Evolutionary conservation across 192 early-diverging fungal genomes (phyloP), one percentile per base, ranked within the genome.

Genomic region (Rhizoclosmatium sp.): DNA sequence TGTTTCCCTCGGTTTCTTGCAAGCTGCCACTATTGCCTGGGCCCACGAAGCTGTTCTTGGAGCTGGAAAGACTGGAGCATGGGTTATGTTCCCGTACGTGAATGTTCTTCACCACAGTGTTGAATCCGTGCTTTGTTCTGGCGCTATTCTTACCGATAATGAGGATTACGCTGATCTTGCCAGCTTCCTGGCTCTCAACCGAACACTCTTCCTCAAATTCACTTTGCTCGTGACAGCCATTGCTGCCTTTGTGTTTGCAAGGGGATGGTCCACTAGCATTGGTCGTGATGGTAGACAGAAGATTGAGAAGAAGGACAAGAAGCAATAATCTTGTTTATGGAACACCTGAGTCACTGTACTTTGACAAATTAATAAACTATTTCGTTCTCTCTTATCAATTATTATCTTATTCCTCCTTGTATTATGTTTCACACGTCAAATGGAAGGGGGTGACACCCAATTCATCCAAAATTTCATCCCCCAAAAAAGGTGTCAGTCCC

Each of bases 231-330:
- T 70, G 23, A 41, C 23, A 51, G 19, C 66, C 10, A 19, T 61
- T 68, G 48, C 65, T 5, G 5, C 69, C 0, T 45, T 16, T 7
- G 42, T 46, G 39, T 70, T 78, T 21, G 54, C 51, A 58, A 46
- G 65, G 39, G 59, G 70, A 10, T 69, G 67, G 67, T 46, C 21
- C 68, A 67, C 42, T 21, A 45, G 10, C 59, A 80, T 80, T 51
- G 78, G 78, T 45, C 56, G 78, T 3, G 78, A 80, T 42, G 78
- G 78, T 54, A 21, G 78, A 7, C 78, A 80, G 47, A 80, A 69
- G 78, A 66, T 74, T 66, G 54, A 65, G 40, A 68, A 77, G 47
- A 66, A 68, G 62, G 62, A 77, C 9, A 67, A 77, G 21, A 59
- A 31, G 31, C 31, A 31, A 31, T 31, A 31, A 31, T 31, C 31